Conservation (phyloP, 805 yeast species). For the Pichia cabralensis region DNA sequence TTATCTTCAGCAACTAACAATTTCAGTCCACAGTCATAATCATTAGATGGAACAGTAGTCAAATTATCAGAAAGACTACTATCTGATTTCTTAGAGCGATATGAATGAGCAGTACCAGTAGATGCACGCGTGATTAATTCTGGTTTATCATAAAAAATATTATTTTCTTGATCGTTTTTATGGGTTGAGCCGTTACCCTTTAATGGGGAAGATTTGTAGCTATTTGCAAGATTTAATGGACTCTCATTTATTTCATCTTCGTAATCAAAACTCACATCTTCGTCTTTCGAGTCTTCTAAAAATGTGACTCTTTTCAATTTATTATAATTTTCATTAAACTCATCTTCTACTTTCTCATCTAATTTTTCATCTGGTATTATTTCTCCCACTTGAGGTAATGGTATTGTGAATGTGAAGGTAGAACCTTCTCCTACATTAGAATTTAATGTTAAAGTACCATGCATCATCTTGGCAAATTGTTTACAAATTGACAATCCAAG, state of each 20-base stretch:
- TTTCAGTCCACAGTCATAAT: slow-evolving; percentile 18
- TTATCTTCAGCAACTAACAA: slow-evolving; percentile 93
- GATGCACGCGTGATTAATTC: slow-evolving; percentile 36
- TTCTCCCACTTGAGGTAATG: slow-evolving; percentile 58
- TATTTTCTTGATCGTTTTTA: neutral
- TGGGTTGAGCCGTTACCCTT: neutral
- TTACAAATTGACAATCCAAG: slow-evolving; percentile 82
- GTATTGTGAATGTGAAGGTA: slow-evolving; percentile 71
- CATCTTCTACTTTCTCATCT: slow-evolving; percentile 49
- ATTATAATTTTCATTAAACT: slow-evolving; percentile 48
- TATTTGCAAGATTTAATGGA: slow-evolving; percentile 8
- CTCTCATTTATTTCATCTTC: neutral
- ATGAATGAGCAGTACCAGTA: slow-evolving; percentile 42
- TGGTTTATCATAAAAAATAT: slow-evolving; percentile 35
- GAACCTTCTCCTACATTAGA: slow-evolving; percentile 79
- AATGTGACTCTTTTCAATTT: slow-evolving; percentile 36
- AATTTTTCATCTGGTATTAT: slow-evolving; percentile 23
- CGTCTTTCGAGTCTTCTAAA: slow-evolving; percentile 10
- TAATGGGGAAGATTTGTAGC: slow-evolving; percentile 3
- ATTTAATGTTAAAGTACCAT: slow-evolving; percentile 61
- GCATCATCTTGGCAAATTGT: slow-evolving; percentile 86
- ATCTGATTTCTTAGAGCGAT: slow-evolving; percentile 15
- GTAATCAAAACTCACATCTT: too few relatives aligned
- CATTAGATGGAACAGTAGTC: neutral
- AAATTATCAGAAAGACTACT: slow-evolving; percentile 11